phyloP scores from a whole-genome alignment of 257 asterid species.

The Scutellaria galericulata region DNA sequence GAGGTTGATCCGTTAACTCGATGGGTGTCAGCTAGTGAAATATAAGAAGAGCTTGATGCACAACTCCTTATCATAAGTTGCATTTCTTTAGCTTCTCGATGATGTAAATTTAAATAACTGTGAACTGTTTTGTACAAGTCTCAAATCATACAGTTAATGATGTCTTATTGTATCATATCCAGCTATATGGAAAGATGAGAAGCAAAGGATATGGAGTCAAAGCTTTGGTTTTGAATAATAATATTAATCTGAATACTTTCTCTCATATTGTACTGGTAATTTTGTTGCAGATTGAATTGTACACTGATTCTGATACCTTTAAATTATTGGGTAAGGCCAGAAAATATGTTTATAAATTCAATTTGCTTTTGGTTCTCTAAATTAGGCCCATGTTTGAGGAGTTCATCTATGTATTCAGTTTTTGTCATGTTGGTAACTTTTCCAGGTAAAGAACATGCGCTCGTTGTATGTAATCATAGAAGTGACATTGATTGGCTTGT shows the following conservation, averaged over 20 bases:
- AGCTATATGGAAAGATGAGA: constrained; percentile 1
- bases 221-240: constrained; percentile 3
- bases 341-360: constrained; percentile 19
- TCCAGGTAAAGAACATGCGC: constrained; percentile 95
- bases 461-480: constrained; percentile 72
- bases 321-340: constrained; percentile 67
- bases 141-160: not conserved
- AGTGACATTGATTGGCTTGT: constrained; percentile 99
- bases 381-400: constrained; percentile 27
- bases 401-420: constrained; percentile 13
- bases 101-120: not conserved
- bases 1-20: not conserved
- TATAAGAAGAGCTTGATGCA: constrained; percentile 19
- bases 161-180: not conserved
- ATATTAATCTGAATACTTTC: constrained; percentile 32
- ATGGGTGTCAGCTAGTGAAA: constrained; percentile 18
- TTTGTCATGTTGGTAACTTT: constrained; percentile 28
- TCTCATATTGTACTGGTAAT: constrained; percentile 31
- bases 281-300: constrained; percentile 70
- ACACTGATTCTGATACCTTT: constrained; percentile 69
- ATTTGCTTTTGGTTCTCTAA: constrained; percentile 9
- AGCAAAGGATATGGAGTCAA: constrained; percentile 2
- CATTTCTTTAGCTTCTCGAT: constrained; percentile 9
- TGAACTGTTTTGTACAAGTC: constrained; percentile 1
- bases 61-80: not conserved